Evolutionary conservation across 768 basidiomycete species (phyloP), one percentile per base, ranked within the genome.

Genomic region (Lentinula guzmanii): DNA sequence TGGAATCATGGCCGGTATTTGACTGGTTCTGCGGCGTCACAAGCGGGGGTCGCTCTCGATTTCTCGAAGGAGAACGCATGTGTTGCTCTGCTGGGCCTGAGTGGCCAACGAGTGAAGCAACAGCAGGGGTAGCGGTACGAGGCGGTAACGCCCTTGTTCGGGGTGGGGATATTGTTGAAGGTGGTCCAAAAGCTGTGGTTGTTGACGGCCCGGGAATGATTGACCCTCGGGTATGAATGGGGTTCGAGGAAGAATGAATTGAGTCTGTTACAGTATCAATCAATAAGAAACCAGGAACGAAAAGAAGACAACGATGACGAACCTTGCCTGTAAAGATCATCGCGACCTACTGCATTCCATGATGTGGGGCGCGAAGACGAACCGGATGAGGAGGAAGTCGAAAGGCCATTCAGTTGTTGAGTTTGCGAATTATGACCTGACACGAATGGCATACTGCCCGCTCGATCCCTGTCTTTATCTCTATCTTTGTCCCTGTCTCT

Each of bases 401-500:
- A 66, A 43, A 70, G 71, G 41, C 62, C 63, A 18, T 65, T 63
- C 48, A 67, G 52, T 24, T 61, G 64, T 35, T 70, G 69, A 2
- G 61, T 66, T 65, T 66, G 62, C 48, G 81, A 77, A 34, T 79
- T 76, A 5, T 82, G 77, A 6, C 73, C 76, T 71, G 85, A 79
- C 7, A 77, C 80, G 65, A 85, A 86, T 2, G 84, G 80, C 43
- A 78, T 81, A 5, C 83, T 76, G 51, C 78, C 76, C 15, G n/a
- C 34, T 81, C 79, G 55, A 79, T 75, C 51, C 33, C 54, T 33
- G 15, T 56, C 55, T 18, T 48, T 16, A 31, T 43, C 41, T 24
- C 55, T 41, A 13, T 55, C 53, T 18, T 10, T 39, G 6, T 56
- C 55, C 15, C 55, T 24, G 10, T 43, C 55, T 8, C 55, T 37